Conservation (phyloP, 371 early-diverging fungal genomes). For the Rhizopus arrhizus region DNA sequence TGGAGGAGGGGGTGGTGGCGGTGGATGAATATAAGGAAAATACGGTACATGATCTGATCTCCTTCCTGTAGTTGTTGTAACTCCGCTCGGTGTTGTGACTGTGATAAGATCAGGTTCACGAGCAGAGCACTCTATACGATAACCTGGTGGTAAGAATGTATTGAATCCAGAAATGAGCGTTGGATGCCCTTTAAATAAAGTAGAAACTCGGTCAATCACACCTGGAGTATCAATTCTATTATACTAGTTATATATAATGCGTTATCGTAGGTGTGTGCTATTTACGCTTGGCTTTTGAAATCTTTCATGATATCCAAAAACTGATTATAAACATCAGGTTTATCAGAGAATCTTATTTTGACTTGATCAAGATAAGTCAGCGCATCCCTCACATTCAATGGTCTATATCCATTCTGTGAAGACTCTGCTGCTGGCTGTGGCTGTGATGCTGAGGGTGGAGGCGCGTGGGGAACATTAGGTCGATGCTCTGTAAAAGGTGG, state of each 20-base stretch:
- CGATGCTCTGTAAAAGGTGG: conserved; percentile 18
- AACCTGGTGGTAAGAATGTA: conserved; percentile 98
- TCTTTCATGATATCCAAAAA: conserved; percentile 99
- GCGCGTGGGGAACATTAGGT: neutral
- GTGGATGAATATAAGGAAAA: neutral
- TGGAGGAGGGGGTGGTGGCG: neutral
- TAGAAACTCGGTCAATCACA: conserved; percentile 96
- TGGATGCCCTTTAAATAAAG: conserved; percentile 93
- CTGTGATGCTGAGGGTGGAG: neutral
- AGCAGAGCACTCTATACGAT: conserved; percentile 88
- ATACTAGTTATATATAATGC: neutral
- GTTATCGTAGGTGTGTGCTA: too few relatives aligned
- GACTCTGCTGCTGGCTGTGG: neutral
- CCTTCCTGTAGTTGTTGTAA: conserved; percentile 12
- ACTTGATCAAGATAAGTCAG: conserved; percentile 96
- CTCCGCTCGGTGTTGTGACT: conserved; percentile 86
- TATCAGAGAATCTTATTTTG: conserved; percentile 87
- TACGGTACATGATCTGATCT: conserved; percentile 4
- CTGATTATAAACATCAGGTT: conserved; percentile 93
- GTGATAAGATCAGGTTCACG: conserved; percentile 73
- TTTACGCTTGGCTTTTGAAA: conserved; percentile 92
- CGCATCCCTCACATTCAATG: conserved; percentile 84
- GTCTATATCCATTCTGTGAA: conserved; percentile 26
- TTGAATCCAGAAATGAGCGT: conserved; percentile 97
- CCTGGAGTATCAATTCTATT: conserved; percentile 94